Conservation (phyloP, 805 yeast genomes). For the Starmerella scarabaei region DNA sequence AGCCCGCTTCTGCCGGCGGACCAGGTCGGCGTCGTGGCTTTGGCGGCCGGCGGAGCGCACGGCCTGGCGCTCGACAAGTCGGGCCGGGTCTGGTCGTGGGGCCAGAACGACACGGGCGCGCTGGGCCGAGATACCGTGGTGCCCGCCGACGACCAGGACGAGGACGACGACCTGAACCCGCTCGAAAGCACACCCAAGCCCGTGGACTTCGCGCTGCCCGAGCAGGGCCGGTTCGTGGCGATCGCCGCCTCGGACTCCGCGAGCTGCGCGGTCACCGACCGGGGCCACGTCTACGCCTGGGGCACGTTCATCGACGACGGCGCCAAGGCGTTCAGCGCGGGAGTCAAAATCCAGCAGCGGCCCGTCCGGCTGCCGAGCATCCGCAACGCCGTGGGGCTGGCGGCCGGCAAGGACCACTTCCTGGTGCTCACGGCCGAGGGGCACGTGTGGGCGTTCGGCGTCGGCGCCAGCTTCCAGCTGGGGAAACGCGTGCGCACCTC, state of each 20-base stretch:
- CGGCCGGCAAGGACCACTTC: constrained; percentile 87
- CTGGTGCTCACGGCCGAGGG: constrained; percentile 76
- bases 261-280: constrained; percentile 63
- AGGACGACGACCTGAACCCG: constrained; percentile 78
- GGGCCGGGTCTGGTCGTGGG: constrained; percentile 95
- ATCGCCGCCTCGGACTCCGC: constrained; percentile 86
- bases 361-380: constrained; percentile 55
- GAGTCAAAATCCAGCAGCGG: constrained; percentile 45
- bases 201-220: constrained; percentile 54
- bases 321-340: constrained; percentile 63
- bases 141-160: constrained; percentile 45
- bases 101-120: constrained; percentile 84
- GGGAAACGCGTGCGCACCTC: constrained; percentile 54
- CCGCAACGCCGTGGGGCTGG: constrained; percentile 63
- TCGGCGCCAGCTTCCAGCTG: constrained; percentile 83
- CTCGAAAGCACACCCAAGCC: constrained; percentile 77
- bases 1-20: constrained; percentile 60
- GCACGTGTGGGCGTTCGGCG: constrained; percentile 91
- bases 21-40: constrained; percentile 59
- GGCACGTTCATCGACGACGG: constrained; percentile 89
- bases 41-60: constrained; percentile 96
- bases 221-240: constrained; percentile 47
- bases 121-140: constrained; percentile 75
- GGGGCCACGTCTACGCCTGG: constrained; percentile 93
- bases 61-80: constrained; percentile 64